These are phyloP conservation scores for Boechera retrofracta DNA, from an alignment of 345 rosid genomes.

Conservation along the genomic window DNA sequence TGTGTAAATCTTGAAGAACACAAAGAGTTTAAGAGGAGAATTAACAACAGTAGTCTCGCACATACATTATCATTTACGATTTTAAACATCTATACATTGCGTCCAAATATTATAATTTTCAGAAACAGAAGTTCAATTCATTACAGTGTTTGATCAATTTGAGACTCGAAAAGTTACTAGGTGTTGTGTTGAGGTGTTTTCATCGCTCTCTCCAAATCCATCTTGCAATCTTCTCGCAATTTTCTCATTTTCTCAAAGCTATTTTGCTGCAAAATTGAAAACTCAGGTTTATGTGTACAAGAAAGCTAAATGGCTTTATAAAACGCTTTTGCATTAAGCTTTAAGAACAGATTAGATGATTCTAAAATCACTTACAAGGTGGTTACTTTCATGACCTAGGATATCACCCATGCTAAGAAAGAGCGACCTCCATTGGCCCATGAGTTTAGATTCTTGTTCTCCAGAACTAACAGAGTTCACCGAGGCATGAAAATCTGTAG, in stretches of 20 bases:
- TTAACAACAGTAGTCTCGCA: background rate
- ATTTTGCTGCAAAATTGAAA: slow-evolving; percentile 58
- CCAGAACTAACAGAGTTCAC: slow-evolving; percentile 48
- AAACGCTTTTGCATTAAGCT: background rate
- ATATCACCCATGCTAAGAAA: slow-evolving; percentile 82
- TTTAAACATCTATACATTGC: slow-evolving; percentile 36
- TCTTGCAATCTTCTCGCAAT: slow-evolving; percentile 76
- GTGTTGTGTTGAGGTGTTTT: slow-evolving; percentile 53
- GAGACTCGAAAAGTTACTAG: slow-evolving; percentile 37
- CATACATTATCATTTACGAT: slow-evolving; percentile 10
- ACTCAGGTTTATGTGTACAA: background rate
- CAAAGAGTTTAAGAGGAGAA: background rate
- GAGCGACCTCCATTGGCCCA: slow-evolving; percentile 75
- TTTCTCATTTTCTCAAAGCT: slow-evolving; percentile 58
- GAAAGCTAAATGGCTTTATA: slow-evolving; percentile 2
- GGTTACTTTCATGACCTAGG: slow-evolving; percentile 64
- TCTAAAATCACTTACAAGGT: slow-evolving; percentile 64
- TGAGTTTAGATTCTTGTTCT: slow-evolving; percentile 65
- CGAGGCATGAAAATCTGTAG: slow-evolving; percentile 42
- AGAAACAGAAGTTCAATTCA: slow-evolving; percentile 29
- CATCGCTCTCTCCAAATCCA: slow-evolving; percentile 61
- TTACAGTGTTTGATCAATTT: slow-evolving; percentile 28
- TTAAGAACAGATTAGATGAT: background rate
- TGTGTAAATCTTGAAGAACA: slow-evolving; percentile 7
- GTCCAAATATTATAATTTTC: background rate